A percentile compares a stretch with the other conserved stretches of the same genome.
phyloP scores from a whole-genome alignment of 805 yeast species.

The Zygoascus tannicola region DNA sequence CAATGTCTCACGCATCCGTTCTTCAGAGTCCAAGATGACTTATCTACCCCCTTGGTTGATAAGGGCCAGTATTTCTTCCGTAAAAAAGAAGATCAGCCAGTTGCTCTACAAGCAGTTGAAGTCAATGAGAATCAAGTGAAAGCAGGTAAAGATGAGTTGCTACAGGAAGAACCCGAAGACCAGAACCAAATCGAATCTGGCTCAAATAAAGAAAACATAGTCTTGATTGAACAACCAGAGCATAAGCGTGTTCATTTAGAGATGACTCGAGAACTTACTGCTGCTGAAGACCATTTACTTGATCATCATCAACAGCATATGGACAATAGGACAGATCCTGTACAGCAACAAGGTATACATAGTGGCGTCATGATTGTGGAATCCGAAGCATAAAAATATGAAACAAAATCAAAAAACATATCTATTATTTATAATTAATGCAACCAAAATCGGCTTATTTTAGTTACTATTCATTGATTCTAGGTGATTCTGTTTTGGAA shows the following conservation, averaged over 20 bases:
- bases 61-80: not conserved
- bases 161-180: no score
- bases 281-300: no score
- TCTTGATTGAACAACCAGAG: not conserved
- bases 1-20: constrained; percentile 57
- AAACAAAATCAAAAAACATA: no score
- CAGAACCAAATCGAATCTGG: no score
- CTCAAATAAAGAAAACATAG: not conserved
- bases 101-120: not conserved
- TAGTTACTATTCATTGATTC: no score
- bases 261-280: no score
- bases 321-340: not conserved
- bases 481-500: no score
- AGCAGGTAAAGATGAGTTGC: not conserved
- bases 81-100: constrained; percentile 1
- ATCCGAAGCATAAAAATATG: no score
- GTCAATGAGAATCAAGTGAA: not conserved
- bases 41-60: not conserved
- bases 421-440: no score
- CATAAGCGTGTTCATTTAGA: not conserved
- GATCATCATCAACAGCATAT: not conserved
- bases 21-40: constrained; percentile 35
- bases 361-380: not conserved
- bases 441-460: no score
- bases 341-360: not conserved